Evolutionary conservation across 129 eudicot genomes (phyloP), one percentile per base, ranked within the genome.

Genomic region (Gnaphalium uliginosum): DNA sequence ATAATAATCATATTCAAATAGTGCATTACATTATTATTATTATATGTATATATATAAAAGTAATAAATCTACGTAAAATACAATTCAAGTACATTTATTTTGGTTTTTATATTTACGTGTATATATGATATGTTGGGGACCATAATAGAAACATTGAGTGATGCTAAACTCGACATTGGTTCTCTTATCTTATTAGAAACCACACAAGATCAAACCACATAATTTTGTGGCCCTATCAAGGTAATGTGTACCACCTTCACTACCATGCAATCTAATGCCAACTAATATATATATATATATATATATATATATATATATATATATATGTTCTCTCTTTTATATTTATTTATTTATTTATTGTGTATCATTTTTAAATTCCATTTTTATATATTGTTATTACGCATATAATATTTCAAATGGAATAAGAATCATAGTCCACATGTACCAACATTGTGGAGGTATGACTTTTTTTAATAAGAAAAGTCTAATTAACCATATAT

Each of bases 111-210:
- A 19, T 3, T 3, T 54, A 2, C 23, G 4, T 54, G 17, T 1
- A 54, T 54, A 19, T 54, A 17, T 54, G 21, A 54, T 23, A 59
- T 23, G 21, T 39, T 37, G 10, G 59, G 73, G 73, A 46, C 73
- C 73, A 14, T 46, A 21, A 58, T 13, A 39, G 11, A 21, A 10
- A 65, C 25, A 4, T 66, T 17, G 69, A 37, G 83, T 73, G 83
- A 80, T 66, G 83, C 57, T 73, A 80, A 68, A 73, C 69, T 80
- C 83, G 83, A 80, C 70, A 66, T 57, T 33, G 79, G 68, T 73
- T 73, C 56, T 66, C 56, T 80, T 73, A 66, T 73, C 83, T 73
- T 73, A 80, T 66, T 73, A 30, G 41, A 22, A 77, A 78, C 82
- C 83, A 80, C 83, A 79, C 75, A 79, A 64, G 69, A 26, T n/a